Evolutionary conservation across 108 stramenopile genomes (phyloP), one percentile per base, ranked within the genome.

Genomic region (Mayamaea pseudoterrestris): DNA sequence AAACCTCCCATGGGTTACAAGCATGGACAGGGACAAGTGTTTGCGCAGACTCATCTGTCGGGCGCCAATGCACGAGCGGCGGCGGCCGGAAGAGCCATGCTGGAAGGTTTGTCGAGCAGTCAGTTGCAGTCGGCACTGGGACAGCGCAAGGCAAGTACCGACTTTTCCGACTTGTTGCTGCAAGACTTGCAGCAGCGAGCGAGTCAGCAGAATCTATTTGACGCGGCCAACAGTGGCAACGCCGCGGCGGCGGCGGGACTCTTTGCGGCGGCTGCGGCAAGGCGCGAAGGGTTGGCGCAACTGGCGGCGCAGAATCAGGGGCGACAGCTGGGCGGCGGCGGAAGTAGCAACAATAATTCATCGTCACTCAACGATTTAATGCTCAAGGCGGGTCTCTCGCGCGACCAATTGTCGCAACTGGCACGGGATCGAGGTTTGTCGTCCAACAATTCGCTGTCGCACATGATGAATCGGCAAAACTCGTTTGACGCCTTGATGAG

Each of bases 401-500:
- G 76, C 9, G 78, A 89, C 18, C 79, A 83, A 50, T 60, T 83
- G 21, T 58, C 46, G 27, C 75, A 76, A 35, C 53, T 90, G 11
- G 80, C 77, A 13, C 55, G 49, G 47, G 58, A 60, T 25, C 49
- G 63, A 20, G 76, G 77, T 9, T 17, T 73, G 8, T 63, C 72
- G 7, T 76, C 81, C 14, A 30, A 57, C 20, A 58, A 42, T 16
- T 82, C 80, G 9, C 54, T 90, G 28, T 66, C 77, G 21, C 78
- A 86, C 47, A 69, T 82, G 74, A 61, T 83, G n/a, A 61, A 77
- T 13, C 79, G 82, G 35, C 63, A 83, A 50, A 66, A 57, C 22
- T 63, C 61, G 13, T 86, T 86, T 51, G 83, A 90, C 55, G 76
- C 76, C 23, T 67, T 85, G 40, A 85, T 90, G 88, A 68, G 62